phyloP scores from a whole-genome alignment of 441 rosid genomes.

The Euphorbia celastroides region DNA sequence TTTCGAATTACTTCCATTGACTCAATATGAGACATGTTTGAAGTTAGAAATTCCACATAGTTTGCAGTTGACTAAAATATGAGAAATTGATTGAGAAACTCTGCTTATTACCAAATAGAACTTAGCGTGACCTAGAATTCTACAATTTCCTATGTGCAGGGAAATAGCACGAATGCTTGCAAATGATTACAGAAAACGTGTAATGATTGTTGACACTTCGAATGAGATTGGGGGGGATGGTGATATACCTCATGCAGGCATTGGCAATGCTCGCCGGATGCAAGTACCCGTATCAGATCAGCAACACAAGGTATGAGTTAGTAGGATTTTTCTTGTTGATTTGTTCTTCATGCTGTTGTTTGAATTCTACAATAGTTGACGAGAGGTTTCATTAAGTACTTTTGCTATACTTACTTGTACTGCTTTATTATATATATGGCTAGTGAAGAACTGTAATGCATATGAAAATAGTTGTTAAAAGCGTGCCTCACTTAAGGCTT shows the following conservation, averaged over 20 bases:
- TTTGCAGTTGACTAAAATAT: background rate
- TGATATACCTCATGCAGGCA: constrained; percentile 93
- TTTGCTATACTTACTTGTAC: too few relatives aligned
- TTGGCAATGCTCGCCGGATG: constrained; percentile 92
- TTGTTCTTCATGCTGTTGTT: too few relatives aligned
- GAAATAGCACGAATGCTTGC: constrained; percentile 93
- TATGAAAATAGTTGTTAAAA: too few relatives aligned
- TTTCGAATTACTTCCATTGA: background rate
- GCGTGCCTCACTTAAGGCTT: too few relatives aligned
- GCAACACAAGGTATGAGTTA: constrained; percentile 74
- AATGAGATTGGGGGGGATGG: constrained; percentile 99
- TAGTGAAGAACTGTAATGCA: too few relatives aligned
- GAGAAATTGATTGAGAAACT: background rate
- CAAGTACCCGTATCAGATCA: constrained; percentile 78
- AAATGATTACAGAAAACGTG: constrained; percentile 76
- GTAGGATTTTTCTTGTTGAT: background rate
- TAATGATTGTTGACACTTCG: constrained; percentile 92
- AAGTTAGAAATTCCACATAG: too few relatives aligned
- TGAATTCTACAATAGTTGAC: too few relatives aligned
- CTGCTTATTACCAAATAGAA: background rate
- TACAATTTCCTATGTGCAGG: constrained; percentile 32
- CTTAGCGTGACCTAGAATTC: constrained; percentile 16
- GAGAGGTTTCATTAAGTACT: too few relatives aligned
- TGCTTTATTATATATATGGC: too few relatives aligned
- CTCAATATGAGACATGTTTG: too few relatives aligned